Base-by-base conservation (phyloP, 208 protist genomes). In the Trypanosoma rangeli region DNA sequence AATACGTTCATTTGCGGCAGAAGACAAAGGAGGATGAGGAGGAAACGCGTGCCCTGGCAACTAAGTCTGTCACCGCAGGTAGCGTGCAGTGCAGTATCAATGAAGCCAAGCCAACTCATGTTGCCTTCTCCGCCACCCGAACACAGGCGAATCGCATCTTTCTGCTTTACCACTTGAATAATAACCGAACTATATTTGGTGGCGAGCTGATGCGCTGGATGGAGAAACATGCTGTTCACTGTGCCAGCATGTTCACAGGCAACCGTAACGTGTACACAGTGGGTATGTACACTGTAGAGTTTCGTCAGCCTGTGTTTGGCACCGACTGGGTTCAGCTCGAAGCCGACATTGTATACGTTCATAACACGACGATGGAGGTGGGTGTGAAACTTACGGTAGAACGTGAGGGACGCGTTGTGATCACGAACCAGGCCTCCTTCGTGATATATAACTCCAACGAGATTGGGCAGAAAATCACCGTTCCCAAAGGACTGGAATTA, bases 101-200 rank as follows among this genome's bases (percentile, higher is more conserved):
- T 70, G 28, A 57, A 29, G 52, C 26, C 9, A 94, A 94, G 80
- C 58, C 56, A 16, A 67, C 82, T 50, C 83, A 88, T 46, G 80
- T 85, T 46, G 35, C 75, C 10, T 90, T 97, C 42, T 54, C 46
- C 18, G 66, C 73, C 16, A 95, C 90, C 0, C 67, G 70, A 12
- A 78, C 75, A 26, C 59, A 79, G 44, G 87, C 89, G 18, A 85
- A 95, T 71, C 85, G 93, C 56, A 93, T 96, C 76, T 97, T 97
- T 75, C 86, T 96, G 56, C 79, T 79, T 13, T 83, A 86, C 0
- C 84, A 84, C 79, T 70, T 95, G 70, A 97, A 97, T 79, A 94
- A 94, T 75, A 95, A 97, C 83, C 93, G 95, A 74, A 97, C 93
- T 53, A 88, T 97, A 44, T 97, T 97, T 71, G 93, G 93, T 44